Conservation (phyloP, 2,329 filamentous ascomycete species). For the Cordyceps fumosorosea region DNA sequence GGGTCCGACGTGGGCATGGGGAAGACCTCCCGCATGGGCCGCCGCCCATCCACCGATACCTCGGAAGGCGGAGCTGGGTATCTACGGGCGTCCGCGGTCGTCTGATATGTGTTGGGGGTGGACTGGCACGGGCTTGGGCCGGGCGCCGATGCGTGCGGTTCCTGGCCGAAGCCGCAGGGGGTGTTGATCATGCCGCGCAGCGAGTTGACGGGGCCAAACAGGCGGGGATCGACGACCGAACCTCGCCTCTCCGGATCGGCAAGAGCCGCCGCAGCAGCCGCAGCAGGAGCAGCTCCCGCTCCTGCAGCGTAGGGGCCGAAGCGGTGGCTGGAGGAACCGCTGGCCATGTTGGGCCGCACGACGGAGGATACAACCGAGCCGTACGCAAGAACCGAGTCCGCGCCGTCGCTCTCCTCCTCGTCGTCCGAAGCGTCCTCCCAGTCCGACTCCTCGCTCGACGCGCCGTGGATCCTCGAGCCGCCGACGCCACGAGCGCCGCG, state of each 20-base stretch:
- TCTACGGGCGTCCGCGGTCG: constrained; percentile 19
- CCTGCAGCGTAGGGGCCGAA: constrained; percentile 24
- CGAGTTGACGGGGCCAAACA: constrained; percentile 57
- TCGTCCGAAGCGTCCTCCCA: constrained; percentile 52
- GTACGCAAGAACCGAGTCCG: constrained; percentile 35
- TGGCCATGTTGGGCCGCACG: constrained; percentile 17
- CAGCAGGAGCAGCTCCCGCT: constrained; percentile 23
- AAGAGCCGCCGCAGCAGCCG: constrained; percentile 18
- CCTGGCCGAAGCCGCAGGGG: constrained; percentile 47
- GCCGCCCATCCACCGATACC: constrained; percentile 8
- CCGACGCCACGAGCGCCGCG: constrained; percentile 28
- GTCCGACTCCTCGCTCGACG: constrained; percentile 41
- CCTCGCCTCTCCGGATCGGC: constrained; percentile 31
- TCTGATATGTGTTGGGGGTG: constrained; percentile 22
- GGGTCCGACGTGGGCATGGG: constrained; percentile 62
- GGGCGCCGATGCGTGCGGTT: constrained; percentile 19
- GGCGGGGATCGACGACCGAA: constrained; percentile 49
- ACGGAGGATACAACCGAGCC: constrained; percentile 23
- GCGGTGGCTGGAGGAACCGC: constrained; percentile 18
- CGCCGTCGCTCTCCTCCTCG: constrained; percentile 37
- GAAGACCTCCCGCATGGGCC: constrained; percentile 55
- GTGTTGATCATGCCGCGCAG: constrained; percentile 47
- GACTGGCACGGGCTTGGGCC: constrained; percentile 22
- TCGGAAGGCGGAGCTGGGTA: constrained; percentile 17
- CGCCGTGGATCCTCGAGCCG: constrained; percentile 33